Evolutionary conservation across 2,329 filamentous ascomycete genomes (phyloP).

Genomic region (Tolypocladium sp.): DNA sequence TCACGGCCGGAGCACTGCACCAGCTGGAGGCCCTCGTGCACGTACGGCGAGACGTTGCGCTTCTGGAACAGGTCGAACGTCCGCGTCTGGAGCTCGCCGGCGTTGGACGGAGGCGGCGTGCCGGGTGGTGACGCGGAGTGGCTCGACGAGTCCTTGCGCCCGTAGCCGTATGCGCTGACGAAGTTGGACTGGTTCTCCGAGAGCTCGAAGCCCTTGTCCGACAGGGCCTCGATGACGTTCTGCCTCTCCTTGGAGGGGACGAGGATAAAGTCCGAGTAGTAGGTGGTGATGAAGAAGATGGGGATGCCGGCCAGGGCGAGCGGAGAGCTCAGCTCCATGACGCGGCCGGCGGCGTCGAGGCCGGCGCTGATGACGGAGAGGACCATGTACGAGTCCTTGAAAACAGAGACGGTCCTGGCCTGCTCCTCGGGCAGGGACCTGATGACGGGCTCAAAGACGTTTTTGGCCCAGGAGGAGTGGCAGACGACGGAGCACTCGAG

Average conservation of each 20-base stretch:
- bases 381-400: slow-evolving; percentile 74
- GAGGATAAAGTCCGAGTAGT: slow-evolving; percentile 95
- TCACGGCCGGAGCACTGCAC: slow-evolving; percentile 71
- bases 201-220: slow-evolving; percentile 76
- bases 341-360: slow-evolving; percentile 81
- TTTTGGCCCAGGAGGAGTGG: slow-evolving; percentile 61
- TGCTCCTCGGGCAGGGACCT: slow-evolving; percentile 47
- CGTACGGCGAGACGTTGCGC: slow-evolving; percentile 62
- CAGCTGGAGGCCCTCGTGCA: slow-evolving; percentile 60
- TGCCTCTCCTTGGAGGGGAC: slow-evolving; percentile 68
- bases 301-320: slow-evolving; percentile 86
- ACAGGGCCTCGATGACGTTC: slow-evolving; percentile 67
- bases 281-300: slow-evolving; percentile 98
- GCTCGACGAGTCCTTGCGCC: slow-evolving; percentile 16
- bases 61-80: slow-evolving; percentile 80
- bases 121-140: slow-evolving; percentile 40
- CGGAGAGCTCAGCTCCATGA: slow-evolving; percentile 84
- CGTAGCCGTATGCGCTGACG: slow-evolving; percentile 40
- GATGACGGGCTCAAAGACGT: slow-evolving; percentile 68
- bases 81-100: slow-evolving; percentile 70
- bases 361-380: slow-evolving; percentile 87
- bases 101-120: slow-evolving; percentile 68
- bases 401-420: slow-evolving; percentile 57
- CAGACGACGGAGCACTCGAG: slow-evolving; percentile 91
- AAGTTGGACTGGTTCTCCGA: slow-evolving; percentile 63